These are phyloP conservation scores for Saccharum officinarum DNA, from an alignment of 176 grass and related monocot genomes.

Conservation along the genomic window DNA sequence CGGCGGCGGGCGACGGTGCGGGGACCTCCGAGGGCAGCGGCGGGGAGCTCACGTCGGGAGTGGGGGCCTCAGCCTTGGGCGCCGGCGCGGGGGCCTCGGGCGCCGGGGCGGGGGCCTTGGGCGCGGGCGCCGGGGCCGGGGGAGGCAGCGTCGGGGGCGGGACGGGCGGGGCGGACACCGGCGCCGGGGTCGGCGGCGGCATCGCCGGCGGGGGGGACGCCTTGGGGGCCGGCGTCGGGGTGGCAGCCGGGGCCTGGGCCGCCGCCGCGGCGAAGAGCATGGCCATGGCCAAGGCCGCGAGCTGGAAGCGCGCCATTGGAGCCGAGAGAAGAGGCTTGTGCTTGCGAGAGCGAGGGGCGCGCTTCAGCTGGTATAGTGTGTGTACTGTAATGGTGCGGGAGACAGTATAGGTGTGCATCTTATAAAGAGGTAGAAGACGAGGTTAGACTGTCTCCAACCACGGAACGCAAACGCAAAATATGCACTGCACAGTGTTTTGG, in stretches of 20 bases:
- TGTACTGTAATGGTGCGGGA: slow-evolving; percentile 38
- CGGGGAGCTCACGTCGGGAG: slow-evolving; percentile 27
- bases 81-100: slow-evolving; percentile 31
- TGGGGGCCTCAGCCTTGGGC: neutral
- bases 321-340: neutral
- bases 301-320: slow-evolving; percentile 56
- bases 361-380: neutral
- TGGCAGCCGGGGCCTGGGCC: slow-evolving; percentile 52
- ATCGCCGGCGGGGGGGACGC: slow-evolving; percentile 22
- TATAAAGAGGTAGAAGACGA: slow-evolving; percentile 43
- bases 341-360: neutral
- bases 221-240: slow-evolving; percentile 42
- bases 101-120: slow-evolving; percentile 10
- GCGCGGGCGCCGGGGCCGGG: slow-evolving; percentile 24
- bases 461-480: no score
- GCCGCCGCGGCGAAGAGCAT: slow-evolving; percentile 41
- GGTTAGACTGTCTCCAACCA: no score
- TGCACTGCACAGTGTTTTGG: no score
- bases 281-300: slow-evolving; percentile 49
- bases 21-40: neutral
- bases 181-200: slow-evolving; percentile 41
- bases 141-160: slow-evolving; percentile 12
- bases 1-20: neutral
- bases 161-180: slow-evolving; percentile 23
- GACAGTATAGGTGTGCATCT: slow-evolving; percentile 21